Evolutionary conservation across 768 basidiomycete species (phyloP), one percentile per base, ranked within the genome.

Genomic region (Boletus pseudo-olivaceus): DNA sequence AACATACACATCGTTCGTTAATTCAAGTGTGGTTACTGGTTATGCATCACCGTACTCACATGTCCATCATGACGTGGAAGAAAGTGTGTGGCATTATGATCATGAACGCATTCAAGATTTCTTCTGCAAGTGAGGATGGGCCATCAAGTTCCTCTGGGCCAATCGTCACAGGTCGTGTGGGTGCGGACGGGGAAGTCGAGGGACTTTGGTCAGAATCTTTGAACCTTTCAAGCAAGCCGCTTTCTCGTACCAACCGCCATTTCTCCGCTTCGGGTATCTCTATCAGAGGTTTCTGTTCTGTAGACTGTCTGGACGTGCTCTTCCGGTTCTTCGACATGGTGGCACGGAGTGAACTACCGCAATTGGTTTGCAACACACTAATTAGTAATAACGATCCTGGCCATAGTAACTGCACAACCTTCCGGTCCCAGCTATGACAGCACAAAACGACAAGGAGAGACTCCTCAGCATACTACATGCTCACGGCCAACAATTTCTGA

Each of bases 21-120:
- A 41, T 26, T 15, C 41, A 30, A 34, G 19, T 29, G 48, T 12
- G 40, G 51, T 37, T 49, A 53, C 29, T 17, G 41, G 49, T 34
- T 46, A 52, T 34, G 48, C 39, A 33, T 32, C 17, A 15, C 42
- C 10, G 53, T 19, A 73, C 88, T 62, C 66, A 93, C 91, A 93
- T 88, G 65, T 91, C 85, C 88, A 93, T 90, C 75, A 91, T 73
- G 15, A 92, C 63, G 37, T 92, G 75, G 47, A 92, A 72, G 64
- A 85, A 92, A 3, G 82, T 82, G 62, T 88, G 82, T 0, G 91
- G 91, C 33, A 88, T 84, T 51, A 91, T 80, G 49, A 87, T 72
- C 19, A 87, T 68, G 17, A 79, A 59, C 10, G 87, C 75, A 58
- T 83, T 79, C 68, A 91, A 84, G 37, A 91, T 76, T 72, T 92